These are phyloP conservation scores for Kodamaea laetipori DNA, from an alignment of 805 yeast genomes.

Conservation along the genomic window DNA sequence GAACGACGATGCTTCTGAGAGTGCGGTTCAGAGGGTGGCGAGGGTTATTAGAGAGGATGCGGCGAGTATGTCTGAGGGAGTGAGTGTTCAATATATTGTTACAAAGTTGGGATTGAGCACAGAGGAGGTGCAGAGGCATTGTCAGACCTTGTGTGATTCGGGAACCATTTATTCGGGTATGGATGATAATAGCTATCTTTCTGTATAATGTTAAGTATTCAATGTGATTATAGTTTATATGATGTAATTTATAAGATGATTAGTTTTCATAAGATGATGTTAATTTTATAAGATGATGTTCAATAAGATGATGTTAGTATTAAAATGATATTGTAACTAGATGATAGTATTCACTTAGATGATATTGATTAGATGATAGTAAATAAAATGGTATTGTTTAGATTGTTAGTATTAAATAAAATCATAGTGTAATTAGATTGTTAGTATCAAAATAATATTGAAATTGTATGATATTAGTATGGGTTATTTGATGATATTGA, in stretches of 20 bases:
- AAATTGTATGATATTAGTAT: no score
- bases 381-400: no score
- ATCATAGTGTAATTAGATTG: no score
- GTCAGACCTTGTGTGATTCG: constrained; percentile 60
- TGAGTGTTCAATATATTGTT: constrained; percentile 63
- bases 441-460: no score
- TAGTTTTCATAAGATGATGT: no score
- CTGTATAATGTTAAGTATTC: constrained; percentile 11
- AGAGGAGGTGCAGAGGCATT: constrained; percentile 50
- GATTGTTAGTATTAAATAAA: no score
- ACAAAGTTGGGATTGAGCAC: constrained; percentile 54
- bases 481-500: no score
- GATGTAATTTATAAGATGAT: not conserved
- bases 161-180: constrained; percentile 71
- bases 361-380: no score
- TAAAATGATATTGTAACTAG: no score
- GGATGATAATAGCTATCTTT: constrained; percentile 49
- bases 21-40: constrained; percentile 47
- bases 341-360: no score
- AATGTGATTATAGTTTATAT: not conserved
- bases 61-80: constrained; percentile 70
- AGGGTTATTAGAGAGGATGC: constrained; percentile 52
- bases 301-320: no score
- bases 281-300: no score
- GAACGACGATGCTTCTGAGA: constrained; percentile 19